Conservation (phyloP, 192 early-diverging fungal genomes). For the Globomyces pollinis-pini region DNA sequence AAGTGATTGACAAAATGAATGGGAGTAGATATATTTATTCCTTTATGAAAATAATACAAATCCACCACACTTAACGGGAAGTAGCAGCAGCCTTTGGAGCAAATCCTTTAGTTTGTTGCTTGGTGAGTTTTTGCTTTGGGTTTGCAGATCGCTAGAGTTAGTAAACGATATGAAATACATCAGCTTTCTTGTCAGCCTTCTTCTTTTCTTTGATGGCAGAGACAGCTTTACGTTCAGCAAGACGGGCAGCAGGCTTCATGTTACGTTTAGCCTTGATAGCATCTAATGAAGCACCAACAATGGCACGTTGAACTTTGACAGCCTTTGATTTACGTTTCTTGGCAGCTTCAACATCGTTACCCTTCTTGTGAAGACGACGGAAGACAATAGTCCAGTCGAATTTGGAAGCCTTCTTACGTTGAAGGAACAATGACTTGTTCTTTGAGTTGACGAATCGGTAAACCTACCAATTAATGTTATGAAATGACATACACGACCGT, state of each 20-base stretch:
- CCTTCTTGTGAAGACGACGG: conserved; percentile 99
- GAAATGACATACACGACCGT: conserved; percentile 94
- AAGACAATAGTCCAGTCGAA: conserved; percentile 93
- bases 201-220: conserved; percentile 87
- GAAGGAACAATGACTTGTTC: conserved; percentile 93
- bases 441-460: conserved; percentile 98
- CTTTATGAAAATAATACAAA: no score
- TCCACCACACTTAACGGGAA: conserved; percentile 77
- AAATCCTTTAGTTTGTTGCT: conserved; percentile 76
- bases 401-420: conserved; percentile 96
- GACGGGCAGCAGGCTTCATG: conserved; percentile 93
- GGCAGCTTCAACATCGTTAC: conserved; percentile 86
- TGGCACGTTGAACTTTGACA: conserved; percentile 84
- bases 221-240: conserved; percentile 81
- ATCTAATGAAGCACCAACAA: conserved; percentile 93
- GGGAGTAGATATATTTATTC: no score
- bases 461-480: conserved; percentile 91
- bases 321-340: conserved; percentile 94
- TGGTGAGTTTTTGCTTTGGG: conserved; percentile 35
- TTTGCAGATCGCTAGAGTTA: conserved; percentile 31
- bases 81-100: conserved; percentile 69
- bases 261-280: conserved; percentile 95
- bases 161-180: conserved; percentile 51
- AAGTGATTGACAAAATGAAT: no score
- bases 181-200: conserved; percentile 84